Evolutionary conservation across 192 early-diverging fungal species (phyloP).

Genomic region (Backusella tarrabulga): DNA sequence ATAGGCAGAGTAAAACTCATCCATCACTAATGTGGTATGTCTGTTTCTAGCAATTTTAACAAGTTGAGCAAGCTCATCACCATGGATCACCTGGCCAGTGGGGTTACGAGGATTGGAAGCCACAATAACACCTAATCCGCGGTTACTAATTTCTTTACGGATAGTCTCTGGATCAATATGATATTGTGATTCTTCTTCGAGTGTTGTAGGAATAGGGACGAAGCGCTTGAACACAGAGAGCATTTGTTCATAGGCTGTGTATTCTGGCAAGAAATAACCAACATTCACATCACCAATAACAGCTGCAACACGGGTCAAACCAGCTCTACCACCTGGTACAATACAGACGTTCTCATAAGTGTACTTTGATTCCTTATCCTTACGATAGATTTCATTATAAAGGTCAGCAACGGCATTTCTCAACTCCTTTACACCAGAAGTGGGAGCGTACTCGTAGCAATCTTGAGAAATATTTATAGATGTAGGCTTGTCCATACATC

Average conservation of each 20-base stretch:
- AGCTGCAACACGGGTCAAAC: conserved; percentile 49
- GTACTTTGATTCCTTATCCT: conserved; percentile 42
- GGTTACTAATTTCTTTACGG: conserved; percentile 40
- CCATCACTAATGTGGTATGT: conserved; percentile 49
- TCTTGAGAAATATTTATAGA: conserved; percentile 8
- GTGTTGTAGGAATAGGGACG: conserved; percentile 50
- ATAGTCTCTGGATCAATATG: conserved; percentile 43
- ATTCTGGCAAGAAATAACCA: conserved; percentile 52
- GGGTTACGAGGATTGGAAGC: conserved; percentile 52
- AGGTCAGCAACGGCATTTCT: conserved; percentile 45
- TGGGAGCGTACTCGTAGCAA: conserved; percentile 41
- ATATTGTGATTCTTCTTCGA: conserved; percentile 40
- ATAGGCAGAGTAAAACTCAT: conserved; percentile 53
- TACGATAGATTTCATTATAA: conserved; percentile 48
- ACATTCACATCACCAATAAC: conserved; percentile 49
- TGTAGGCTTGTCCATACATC: conserved; percentile 28
- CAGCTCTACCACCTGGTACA: conserved; percentile 53
- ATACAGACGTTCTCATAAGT: conserved; percentile 53
- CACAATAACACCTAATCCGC: conserved; percentile 47
- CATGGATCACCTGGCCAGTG: conserved; percentile 48
- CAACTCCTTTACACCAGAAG: conserved; percentile 39
- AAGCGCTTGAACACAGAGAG: conserved; percentile 45
- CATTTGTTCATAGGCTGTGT: conserved; percentile 41
- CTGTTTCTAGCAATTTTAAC: conserved; percentile 39
- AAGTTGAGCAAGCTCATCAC: conserved; percentile 41